Base-by-base conservation (phyloP, 441 rosid species). In the Viola pubescens region DNA sequence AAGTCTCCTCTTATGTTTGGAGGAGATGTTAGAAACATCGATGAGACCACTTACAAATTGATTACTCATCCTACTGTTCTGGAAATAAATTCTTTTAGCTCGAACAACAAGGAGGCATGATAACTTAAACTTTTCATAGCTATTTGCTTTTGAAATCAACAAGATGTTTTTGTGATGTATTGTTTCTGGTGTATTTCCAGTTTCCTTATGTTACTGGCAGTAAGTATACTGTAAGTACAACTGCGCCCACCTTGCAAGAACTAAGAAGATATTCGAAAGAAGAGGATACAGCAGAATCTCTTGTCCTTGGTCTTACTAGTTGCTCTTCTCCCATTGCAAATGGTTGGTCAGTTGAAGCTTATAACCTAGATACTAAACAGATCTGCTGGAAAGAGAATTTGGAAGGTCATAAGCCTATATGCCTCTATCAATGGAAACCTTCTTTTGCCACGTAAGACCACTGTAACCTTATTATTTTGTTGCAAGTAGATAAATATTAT, bases 1-100 rank as follows among this genome's bases (percentile, higher is more conserved):
- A 94, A 80, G 79, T 89, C 98, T 10, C 98, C 97, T 65, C 84
- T 89, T 54, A 86, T 94, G 92, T 94, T 84, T 67, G 98, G 98
- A 61, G 98, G 98, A 62, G 98, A 94, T 74, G 75, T 83, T 53
- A 80, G 94, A 73, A 84, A 77, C 42, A 81, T 94, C 16, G 94
- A 89, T 56, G 76, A 71, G 5, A 14, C 76, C 41, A 84, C 97
- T 37, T 84, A 75, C 70, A 74, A 43, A 70, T 70, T 94, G 60
- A 86, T 94, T 58, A 76, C 97, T 65, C 77, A 94, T 65, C 95
- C 97, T 58, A 79, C 73, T 0, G 46, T 82, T 37, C 83, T 89
- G 62, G 89, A 86, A 69, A 86, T 94, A 65, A 88, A 89, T 62
- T 64, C 73, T 54, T 81, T 72, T 65, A 88, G 98, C 79, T 74